Evolutionary conservation across 257 asterid species (phyloP).

Genomic region (Rhazya stricta): DNA sequence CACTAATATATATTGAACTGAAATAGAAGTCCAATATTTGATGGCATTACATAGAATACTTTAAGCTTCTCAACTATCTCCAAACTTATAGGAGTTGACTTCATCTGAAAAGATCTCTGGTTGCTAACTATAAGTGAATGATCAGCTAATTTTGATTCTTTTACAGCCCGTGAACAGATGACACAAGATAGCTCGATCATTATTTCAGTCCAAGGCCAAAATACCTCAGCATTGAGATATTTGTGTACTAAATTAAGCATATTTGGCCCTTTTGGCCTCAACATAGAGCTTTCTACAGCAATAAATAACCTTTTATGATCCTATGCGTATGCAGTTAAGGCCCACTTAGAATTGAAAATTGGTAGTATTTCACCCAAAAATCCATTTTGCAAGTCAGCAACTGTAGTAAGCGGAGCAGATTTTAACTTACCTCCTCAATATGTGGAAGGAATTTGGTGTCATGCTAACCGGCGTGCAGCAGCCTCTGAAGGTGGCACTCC

Average conservation of each 20-base stretch:
- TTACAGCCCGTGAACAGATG: background rate
- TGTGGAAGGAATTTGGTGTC: background rate
- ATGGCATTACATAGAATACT: background rate
- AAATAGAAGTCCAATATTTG: background rate
- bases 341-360: background rate
- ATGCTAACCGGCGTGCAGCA: background rate
- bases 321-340: background rate
- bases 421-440: slow-evolving; percentile 4
- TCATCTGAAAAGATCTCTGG: background rate
- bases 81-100: slow-evolving; percentile 6
- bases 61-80: background rate
- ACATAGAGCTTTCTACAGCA: background rate
- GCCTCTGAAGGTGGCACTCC: background rate
- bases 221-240: background rate
- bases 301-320: background rate
- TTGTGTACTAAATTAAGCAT: background rate
- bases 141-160: background rate
- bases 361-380: background rate
- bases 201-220: background rate
- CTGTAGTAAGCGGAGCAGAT: background rate
- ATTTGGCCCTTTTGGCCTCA: background rate
- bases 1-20: background rate
- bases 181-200: background rate
- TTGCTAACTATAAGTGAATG: background rate
- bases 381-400: background rate